Evolutionary conservation across 768 basidiomycete genomes (phyloP).

Genomic region (Serendipita sp.): DNA sequence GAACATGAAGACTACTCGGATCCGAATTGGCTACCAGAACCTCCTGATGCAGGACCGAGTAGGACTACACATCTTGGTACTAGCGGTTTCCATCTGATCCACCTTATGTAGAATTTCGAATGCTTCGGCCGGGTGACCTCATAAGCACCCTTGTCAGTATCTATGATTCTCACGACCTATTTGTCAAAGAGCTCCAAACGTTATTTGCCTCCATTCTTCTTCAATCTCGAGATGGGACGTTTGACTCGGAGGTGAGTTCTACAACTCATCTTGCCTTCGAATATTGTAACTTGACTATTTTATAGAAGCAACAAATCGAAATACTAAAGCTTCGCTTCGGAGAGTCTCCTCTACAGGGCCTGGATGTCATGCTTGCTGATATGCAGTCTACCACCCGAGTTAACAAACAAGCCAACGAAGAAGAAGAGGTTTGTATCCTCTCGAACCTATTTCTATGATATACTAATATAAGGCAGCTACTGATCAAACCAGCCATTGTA

Average conservation of each 20-base stretch:
- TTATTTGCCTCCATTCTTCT: conserved; percentile 77
- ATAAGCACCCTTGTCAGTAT: conserved; percentile 94
- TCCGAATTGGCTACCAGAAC: conserved; percentile 90
- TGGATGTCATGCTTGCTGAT: conserved; percentile 96
- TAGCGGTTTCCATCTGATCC: not conserved
- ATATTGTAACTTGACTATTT: not conserved
- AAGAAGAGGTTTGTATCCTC: conserved; percentile 32
- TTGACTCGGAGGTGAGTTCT: conserved; percentile 43
- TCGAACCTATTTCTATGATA: not conserved
- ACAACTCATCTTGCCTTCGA: not conserved
- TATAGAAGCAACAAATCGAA: conserved; percentile 78
- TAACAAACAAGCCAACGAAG: conserved; percentile 72
- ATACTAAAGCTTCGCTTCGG: conserved; percentile 93
- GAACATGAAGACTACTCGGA: conserved; percentile 66
- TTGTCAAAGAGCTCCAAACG: conserved; percentile 88
- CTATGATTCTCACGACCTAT: conserved; percentile 91
- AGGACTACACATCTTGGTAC: conserved; percentile 9
- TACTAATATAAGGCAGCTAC: conserved; percentile 27
- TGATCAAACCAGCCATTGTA: conserved; percentile 77
- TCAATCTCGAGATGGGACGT: conserved; percentile 60
- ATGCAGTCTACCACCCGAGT: conserved; percentile 88
- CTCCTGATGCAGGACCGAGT: conserved; percentile 93
- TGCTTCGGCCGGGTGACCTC: conserved; percentile 82
- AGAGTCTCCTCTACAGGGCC: conserved; percentile 79
- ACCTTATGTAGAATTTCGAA: conserved; percentile 55